These are phyloP conservation scores for Capronia coronata DNA, from an alignment of 2,329 filamentous ascomycete species.

Conservation along the genomic window DNA sequence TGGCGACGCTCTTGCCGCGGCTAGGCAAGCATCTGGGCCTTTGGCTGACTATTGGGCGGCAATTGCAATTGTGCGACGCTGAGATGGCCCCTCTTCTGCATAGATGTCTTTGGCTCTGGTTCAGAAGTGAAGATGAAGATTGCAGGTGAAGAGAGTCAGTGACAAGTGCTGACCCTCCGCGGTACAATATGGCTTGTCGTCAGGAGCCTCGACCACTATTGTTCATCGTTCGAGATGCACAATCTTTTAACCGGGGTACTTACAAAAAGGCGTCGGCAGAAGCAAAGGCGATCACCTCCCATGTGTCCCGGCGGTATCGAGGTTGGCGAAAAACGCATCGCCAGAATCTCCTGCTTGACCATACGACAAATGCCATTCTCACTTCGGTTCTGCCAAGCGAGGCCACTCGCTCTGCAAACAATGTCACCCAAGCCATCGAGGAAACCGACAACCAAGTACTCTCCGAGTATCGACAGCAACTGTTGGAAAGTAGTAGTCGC, in stretches of 20 bases:
- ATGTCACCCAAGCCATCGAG: neutral
- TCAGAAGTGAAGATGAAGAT: too few species aligned
- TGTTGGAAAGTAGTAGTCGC: too few species aligned
- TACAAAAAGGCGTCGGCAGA: constrained; percentile 3
- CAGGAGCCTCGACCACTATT: constrained; percentile 9
- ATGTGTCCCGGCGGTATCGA: constrained; percentile 11
- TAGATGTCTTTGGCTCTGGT: too few species aligned
- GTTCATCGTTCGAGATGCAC: constrained; percentile 14
- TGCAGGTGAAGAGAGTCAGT: too few species aligned
- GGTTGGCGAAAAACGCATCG: constrained; percentile 14
- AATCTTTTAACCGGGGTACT: neutral
- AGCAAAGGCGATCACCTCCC: constrained; percentile 9
- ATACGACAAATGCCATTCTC: constrained; percentile 16
- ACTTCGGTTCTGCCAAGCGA: constrained; percentile 1
- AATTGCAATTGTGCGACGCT: too few species aligned
- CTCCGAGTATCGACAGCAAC: neutral
- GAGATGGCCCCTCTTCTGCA: too few species aligned
- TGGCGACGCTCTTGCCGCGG: too few species aligned
- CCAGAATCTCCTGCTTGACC: constrained; percentile 8
- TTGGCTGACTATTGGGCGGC: too few species aligned
- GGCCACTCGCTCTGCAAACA: neutral
- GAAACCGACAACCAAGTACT: neutral
- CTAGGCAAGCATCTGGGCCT: too few species aligned
- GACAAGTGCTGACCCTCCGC: too few species aligned
- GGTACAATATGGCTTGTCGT: too few species aligned